Conservation (phyloP, 345 rosid genomes). For the Durio zibethinus region DNA sequence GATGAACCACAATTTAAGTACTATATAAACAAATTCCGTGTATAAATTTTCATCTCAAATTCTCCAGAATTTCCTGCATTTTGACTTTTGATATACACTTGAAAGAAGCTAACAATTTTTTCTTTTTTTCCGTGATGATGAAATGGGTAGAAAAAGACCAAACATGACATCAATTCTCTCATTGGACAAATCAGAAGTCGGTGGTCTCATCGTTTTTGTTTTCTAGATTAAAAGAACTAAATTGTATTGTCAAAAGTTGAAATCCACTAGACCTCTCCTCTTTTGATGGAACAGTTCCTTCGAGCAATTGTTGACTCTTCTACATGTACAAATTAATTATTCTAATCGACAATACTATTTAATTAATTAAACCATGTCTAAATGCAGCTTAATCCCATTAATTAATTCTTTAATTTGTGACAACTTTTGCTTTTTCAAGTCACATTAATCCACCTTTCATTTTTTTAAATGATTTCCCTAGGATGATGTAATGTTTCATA, state of each 20-base stretch:
- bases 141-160: slow-evolving; percentile 19
- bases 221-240: neutral
- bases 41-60: neutral
- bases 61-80: neutral
- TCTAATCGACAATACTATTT: neutral
- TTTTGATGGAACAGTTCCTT: neutral
- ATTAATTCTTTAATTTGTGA: neutral
- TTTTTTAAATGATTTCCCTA: no score
- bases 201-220: slow-evolving; percentile 24
- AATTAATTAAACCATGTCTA: neutral
- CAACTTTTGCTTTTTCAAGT: neutral
- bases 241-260: slow-evolving; percentile 15
- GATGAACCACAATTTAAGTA: neutral
- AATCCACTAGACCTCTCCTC: slow-evolving; percentile 11
- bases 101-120: neutral
- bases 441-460: no score
- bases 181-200: slow-evolving; percentile 42
- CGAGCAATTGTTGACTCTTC: slow-evolving; percentile 16
- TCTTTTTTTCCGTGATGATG: neutral
- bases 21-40: neutral
- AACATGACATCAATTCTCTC: slow-evolving; percentile 19
- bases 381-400: neutral
- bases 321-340: neutral
- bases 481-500: no score
- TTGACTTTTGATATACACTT: neutral